Evolutionary conservation across 768 basidiomycete species (phyloP), one percentile per base, ranked within the genome.

Genomic region (Tylopilus felleus): DNA sequence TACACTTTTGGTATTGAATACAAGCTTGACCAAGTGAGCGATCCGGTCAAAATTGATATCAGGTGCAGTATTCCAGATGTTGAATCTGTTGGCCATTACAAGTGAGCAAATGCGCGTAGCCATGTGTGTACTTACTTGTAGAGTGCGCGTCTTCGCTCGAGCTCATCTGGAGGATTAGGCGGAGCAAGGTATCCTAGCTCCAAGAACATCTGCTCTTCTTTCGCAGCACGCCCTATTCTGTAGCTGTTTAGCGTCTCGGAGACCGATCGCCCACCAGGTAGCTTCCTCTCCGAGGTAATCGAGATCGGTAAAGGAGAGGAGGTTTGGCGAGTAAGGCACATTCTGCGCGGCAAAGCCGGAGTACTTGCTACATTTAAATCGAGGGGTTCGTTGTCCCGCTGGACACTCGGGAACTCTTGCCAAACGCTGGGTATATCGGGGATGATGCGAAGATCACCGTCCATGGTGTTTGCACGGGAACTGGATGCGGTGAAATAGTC

Each of bases 11-110:
- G 93, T 90, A 64, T 80, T 88, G 71, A 98, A 98, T 8, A 98
- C 95, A 38, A 97, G 75, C 73, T 95, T 95, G 38, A 89, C 90
- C 25, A 98, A 80, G 68, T 96, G 93, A 16, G 86, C 90, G 59
- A 97, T 95, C 17, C 95, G 83, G 70, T 97, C 94, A 65, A 98
- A 97, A 67, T 96, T 95, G 57, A 82, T 75, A 67, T 98, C 95
- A 9, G 85, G 77, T 16, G 85, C 84, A 0, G 93, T 94, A 58
- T 90, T 83, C 81, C 92, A 86, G 46, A 97, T 88, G 61, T 93
- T 93, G 74, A 92, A 95, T 59, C 91, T 90, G 57, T 52, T 12
- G 14, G n/a, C n/a, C 27, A 16, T 45, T 31, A 48, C 61, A 21
- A 55, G 31, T 28, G 41, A 45, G 16, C 8, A 9, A 44, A 21